These are phyloP conservation scores for Phytophthora tentaculata DNA, from an alignment of 352 stramenopile species.

Conservation along the genomic window DNA sequence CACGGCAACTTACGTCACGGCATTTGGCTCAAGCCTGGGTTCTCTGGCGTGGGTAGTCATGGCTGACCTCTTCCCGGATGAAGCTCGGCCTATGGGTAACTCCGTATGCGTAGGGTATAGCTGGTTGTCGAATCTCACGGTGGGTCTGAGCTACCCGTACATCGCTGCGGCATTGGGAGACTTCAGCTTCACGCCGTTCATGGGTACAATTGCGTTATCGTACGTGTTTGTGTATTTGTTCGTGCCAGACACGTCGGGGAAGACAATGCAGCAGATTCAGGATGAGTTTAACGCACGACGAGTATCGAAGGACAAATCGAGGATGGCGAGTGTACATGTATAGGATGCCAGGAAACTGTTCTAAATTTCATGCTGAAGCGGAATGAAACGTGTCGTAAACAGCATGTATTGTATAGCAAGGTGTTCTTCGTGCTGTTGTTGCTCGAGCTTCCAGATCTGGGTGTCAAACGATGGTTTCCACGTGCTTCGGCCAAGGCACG, in stretches of 20 bases:
- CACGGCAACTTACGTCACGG: constrained; percentile 34
- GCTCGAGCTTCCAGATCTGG: not conserved
- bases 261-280: constrained; percentile 55
- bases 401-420: not conserved
- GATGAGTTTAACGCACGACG: constrained; percentile 30
- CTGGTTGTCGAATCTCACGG: constrained; percentile 43
- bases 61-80: constrained; percentile 46
- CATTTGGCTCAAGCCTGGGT: constrained; percentile 36
- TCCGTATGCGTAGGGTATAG: constrained; percentile 30
- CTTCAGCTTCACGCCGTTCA: constrained; percentile 44
- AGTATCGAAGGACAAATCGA: not conserved
- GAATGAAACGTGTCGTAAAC: not conserved
- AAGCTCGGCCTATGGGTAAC: constrained; percentile 40
- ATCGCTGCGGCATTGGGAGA: constrained; percentile 34
- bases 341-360: not conserved
- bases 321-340: not conserved
- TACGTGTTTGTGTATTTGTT: constrained; percentile 37
- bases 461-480: not conserved
- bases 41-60: constrained; percentile 50
- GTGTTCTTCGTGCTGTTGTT: not conserved
- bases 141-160: constrained; percentile 60
- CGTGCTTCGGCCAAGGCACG: no score
- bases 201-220: constrained; percentile 22
- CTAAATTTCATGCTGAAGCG: no score
- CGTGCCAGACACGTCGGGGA: constrained; percentile 47